Conservation (phyloP, 2,329 filamentous ascomycete genomes). For the Botrytis elliptica region DNA sequence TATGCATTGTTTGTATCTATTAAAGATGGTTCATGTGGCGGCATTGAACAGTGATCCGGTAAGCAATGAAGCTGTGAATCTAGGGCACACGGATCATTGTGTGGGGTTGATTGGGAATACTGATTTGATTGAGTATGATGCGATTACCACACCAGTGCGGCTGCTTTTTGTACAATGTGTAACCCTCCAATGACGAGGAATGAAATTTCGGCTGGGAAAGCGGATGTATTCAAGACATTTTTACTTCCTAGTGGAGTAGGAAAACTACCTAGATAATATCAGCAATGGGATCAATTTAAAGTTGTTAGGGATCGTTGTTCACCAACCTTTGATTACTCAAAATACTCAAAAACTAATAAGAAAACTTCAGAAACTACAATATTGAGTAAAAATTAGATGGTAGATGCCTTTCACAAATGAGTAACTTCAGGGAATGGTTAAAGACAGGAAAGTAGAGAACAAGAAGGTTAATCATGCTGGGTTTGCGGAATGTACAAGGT, state of each 20-base stretch:
- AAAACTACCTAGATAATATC: background rate
- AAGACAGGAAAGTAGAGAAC: background rate
- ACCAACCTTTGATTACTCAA: background rate
- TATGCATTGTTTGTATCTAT: slow-evolving; percentile 4
- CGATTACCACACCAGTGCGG: background rate
- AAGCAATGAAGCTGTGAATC: background rate
- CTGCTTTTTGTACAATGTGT: slow-evolving; percentile 3
- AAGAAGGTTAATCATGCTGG: background rate
- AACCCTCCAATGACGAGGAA: background rate
- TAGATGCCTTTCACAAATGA: background rate
- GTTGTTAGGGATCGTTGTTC: background rate
- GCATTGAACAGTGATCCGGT: background rate
- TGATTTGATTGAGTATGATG: background rate
- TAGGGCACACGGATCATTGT: slow-evolving; percentile 11
- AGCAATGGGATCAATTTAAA: background rate
- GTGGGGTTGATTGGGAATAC: background rate
- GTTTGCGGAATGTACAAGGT: background rate
- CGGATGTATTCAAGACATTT: background rate
- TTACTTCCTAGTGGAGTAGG: background rate
- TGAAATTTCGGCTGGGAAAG: background rate
- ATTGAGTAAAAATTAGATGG: background rate
- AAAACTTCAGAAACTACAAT: background rate
- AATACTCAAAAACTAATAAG: background rate
- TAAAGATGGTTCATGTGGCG: slow-evolving; percentile 2
- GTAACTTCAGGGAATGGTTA: background rate